Base-by-base conservation (phyloP, 1,139 yeast species). In the Blastobotrys elegans region DNA sequence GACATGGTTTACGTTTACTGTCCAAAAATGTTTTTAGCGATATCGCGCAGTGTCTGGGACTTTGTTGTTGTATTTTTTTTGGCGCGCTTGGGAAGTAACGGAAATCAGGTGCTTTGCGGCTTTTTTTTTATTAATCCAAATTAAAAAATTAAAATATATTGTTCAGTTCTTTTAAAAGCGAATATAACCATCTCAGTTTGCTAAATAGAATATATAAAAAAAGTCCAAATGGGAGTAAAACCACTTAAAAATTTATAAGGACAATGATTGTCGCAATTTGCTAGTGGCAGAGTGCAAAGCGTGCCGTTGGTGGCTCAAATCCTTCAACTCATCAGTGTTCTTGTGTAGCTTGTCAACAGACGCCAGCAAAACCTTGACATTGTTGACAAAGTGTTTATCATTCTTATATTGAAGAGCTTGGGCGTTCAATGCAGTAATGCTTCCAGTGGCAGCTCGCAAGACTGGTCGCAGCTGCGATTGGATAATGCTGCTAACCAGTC, bases 241-340 rank as follows among this genome's bases (percentile, higher is more conserved):
- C n/a, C n/a, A n/a, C n/a, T n/a, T n/a, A n/a, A n/a, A n/a, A n/a
- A n/a, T n/a, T n/a, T n/a, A n/a, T n/a, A n/a, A n/a, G n/a, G n/a
- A n/a, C n/a, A n/a, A n/a, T n/a, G n/a, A n/a, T 18, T 37, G 40
- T 11, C 27, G 26, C 36, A 40, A 40, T 27, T 40, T 40, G 17
- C 5, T 4, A 17, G 40, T 24, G n/a, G 46, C 46, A 6, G 18
- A 10, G 20, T 8, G 18, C 20, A 42, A n/a, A n/a, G 40, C 27
- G 10, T 22, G 17, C 20, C 47, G 43, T 24, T 44, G 44, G 13
- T 21, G 24, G 13, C 6, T 7, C 14, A 49, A 35, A 6, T 32
- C 37, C 8, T 36, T 27, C 18, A 49, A 34, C 21, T 49, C 48
- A 39, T 40, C 37, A 16, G 50, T 49, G 40, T 49, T 49, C 20